Base-by-base conservation (phyloP, 1,139 yeast genomes). In the Yamadazyma taylorii region DNA sequence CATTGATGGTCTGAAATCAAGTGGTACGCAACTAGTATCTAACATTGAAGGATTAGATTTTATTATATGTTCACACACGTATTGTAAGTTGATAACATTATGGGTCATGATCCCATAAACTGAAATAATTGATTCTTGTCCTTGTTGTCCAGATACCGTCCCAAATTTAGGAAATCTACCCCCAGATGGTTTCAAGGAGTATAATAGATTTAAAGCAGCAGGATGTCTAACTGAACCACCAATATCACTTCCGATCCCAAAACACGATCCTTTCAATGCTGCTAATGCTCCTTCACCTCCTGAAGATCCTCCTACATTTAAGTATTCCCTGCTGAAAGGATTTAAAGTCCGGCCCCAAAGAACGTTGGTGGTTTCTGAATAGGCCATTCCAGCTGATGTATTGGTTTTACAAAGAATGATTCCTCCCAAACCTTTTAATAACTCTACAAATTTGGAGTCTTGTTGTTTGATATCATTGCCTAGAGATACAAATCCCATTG, bases 181-280 rank as follows among this genome's bases (percentile, higher is more conserved):
- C 3, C 81, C 63, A 9, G 85, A 67, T 30, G 88, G 88, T 56
- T 85, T 75, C 41, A 83, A 64, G 11, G 87, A 89, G 53, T 65
- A 75, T 39, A 73, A 56, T 17, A 87, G 86, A 31, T 79, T 72
- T 53, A 71, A 81, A 0, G 85, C 86, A 21, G 88, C 84, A 2
- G 90, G 90, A 9, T 73, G 78, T 52, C 90, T 71, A 44, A 83
- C 78, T 2, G 85, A 78, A 1, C 90, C 90, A 41, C 89, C 90
- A 47, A 83, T 82, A 56, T 83, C 90, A 30, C 84, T 75, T 17
- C 89, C 89, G 37, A 83, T 67, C 32, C 89, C 89, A 28, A 81
- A 43, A 2, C 78, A 66, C 23, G 85, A 75, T 8, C 80, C 86
- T 34, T 77, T 80, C 57, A 78, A 73, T 2, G 74, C 78, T 32